Evolutionary conservation across 1,139 yeast genomes (phyloP), one percentile per base, ranked within the genome.

Genomic region (Candida labiduridarum): DNA sequence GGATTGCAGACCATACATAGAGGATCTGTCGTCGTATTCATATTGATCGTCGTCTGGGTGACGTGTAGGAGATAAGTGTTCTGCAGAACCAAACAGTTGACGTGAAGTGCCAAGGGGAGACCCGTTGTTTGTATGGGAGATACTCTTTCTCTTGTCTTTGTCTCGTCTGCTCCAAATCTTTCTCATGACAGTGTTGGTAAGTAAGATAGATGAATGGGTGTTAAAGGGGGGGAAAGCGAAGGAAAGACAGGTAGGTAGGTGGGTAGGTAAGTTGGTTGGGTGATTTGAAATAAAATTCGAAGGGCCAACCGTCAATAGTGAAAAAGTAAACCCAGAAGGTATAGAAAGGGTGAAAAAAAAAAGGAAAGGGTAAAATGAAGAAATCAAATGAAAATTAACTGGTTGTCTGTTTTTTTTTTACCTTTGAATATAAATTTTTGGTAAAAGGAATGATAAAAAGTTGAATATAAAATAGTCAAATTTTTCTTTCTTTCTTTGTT

Each of bases 161-260:
- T 59, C 63, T 47, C 52, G 56, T 46, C 59, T 58, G 36, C 52
- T 51, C 65, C 65, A 62, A 38, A 62, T 60, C 54, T 59, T 62
- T 46, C 64, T 60, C 65, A 62, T 62, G 30, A 30, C n/a, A 4
- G 16, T 19, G 19, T 34, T 34, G 36, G 5, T 34, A 14, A n/a
- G n/a, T n/a, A n/a, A n/a, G n/a, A n/a, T n/a, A n/a, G n/a, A n/a
- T n/a, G n/a, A 34, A 10, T 35, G 22, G 39, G 4, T 36, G 27
- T 34, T 34, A 30, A 30, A 6, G 34, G 34, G 11, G 22, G 22
- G 22, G 22, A 4, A 19, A 19, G 22, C 22, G 22, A 19, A 19
- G 22, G 22, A 19, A 19, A 19, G 22, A 19, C 22, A 19, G 22
- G 22, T 19, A 19, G 22, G 22, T 3, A 3, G 4, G 22, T 19